Conservation (phyloP, 805 yeast species). For the Wickerhamiella parazyma region DNA sequence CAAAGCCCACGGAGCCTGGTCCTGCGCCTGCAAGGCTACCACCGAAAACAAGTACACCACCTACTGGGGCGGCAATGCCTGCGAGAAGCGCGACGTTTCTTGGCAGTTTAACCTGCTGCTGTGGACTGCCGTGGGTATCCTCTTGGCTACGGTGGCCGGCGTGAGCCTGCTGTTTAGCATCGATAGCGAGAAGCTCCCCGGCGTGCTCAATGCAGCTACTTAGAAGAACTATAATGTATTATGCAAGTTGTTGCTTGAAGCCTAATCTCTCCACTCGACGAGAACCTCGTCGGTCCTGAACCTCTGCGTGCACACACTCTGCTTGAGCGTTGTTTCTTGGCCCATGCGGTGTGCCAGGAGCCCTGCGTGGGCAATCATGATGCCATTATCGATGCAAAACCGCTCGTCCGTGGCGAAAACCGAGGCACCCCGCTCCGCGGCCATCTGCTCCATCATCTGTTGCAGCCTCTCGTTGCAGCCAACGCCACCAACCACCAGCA, state of each 20-base stretch:
- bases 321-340: conserved; percentile 38
- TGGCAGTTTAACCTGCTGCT: conserved; percentile 52
- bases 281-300: conserved; percentile 90
- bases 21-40: conserved; percentile 27
- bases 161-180: conserved; percentile 38
- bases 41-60: conserved; percentile 19
- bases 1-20: conserved; percentile 20
- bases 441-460: conserved; percentile 95
- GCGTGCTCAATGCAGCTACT: conserved; percentile 33
- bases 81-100: conserved; percentile 55
- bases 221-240: too few relatives aligned
- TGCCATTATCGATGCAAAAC: conserved; percentile 95
- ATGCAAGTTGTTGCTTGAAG: too few relatives aligned
- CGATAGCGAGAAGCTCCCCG: conserved; percentile 54
- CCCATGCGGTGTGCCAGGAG: conserved; percentile 76
- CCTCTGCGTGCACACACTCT: conserved; percentile 83
- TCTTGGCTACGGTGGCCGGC: conserved; percentile 36
- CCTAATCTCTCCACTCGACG: conserved; percentile 69
- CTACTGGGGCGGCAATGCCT: conserved; percentile 35
- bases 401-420: conserved; percentile 92
- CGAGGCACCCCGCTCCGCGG: conserved; percentile 72
- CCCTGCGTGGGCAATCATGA: conserved; percentile 99
- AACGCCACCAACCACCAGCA: conserved; percentile 95
- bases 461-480: conserved; percentile 88
- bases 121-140: conserved; percentile 46